Base-by-base conservation (phyloP, 306 rosid genomes). In the Citrullus colocynthis region DNA sequence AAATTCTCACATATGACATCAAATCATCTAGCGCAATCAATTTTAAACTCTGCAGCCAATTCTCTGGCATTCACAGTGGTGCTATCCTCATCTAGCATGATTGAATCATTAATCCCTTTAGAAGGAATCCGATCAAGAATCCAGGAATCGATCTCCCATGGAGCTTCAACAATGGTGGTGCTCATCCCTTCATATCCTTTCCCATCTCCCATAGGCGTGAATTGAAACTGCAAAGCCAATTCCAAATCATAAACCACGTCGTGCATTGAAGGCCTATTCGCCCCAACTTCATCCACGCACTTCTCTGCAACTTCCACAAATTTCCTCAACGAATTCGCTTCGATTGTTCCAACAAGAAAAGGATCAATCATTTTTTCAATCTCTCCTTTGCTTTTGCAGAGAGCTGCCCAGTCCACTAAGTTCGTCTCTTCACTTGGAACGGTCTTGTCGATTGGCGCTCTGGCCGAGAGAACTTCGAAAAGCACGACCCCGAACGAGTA, bases 401-500 rank as follows among this genome's bases (percentile, higher is more conserved):
- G 30, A 66, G 45, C 7, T 9, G 45, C 80, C 80, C 74, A 78
- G 2, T 61, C 60, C 0, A 48, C 74, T 63, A 78, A 49, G 54
- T 61, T 63, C 1, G 12, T 37, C 20, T 78, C 51, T 21, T 78
- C 74, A 0, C 7, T 17, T 28, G 60, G 59, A 14, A 32, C 16
- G 0, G 60, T 15, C 30, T 4, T 30, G 0, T 16, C 2, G 1
- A 78, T 78, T 2, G 80, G 59, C 4, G 74, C 34, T 78, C 80
- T 45, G 1, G 62, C 74, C 8, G 44, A 20, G 20, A 76, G 79
- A 56, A 42, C 79, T 76, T 76, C 79, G 1, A 76, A 42, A 13
- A 78, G 74, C 39, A 78, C 80, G 12, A 78, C 80, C 0, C 80
- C 80, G 13, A 78, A 78, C 2, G 80, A 1, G 13, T 63, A 78